These are phyloP conservation scores for Vitis riparia DNA, from an alignment of 164 flowering plant species.

Conservation along the genomic window DNA sequence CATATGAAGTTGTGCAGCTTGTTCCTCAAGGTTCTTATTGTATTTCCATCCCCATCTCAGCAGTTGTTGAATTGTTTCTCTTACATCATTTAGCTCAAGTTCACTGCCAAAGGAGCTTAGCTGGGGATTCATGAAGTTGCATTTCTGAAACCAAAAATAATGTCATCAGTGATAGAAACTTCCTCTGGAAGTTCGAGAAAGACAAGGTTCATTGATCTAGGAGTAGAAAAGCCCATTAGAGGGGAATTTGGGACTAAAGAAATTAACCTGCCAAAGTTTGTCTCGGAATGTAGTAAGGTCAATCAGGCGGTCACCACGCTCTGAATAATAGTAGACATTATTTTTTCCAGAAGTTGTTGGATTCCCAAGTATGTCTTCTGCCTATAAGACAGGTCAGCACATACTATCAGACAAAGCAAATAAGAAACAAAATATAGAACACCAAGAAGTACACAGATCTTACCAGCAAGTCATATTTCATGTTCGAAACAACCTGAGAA, in stretches of 20 bases:
- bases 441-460: conserved; percentile 11
- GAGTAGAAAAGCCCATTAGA: not conserved
- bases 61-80: conserved; percentile 70
- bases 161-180: conserved; percentile 8
- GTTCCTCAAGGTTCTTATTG: conserved; percentile 96
- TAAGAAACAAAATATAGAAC: not conserved
- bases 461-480: conserved; percentile 63
- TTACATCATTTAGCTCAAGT: conserved; percentile 64
- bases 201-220: not conserved
- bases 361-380: conserved; percentile 70
- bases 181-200: not conserved
- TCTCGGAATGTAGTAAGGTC: conserved; percentile 81
- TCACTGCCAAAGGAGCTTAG: conserved; percentile 56
- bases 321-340: conserved; percentile 84
- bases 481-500: conserved; percentile 54
- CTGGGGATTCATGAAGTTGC: conserved; percentile 45
- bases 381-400: conserved; percentile 34
- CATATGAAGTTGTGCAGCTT: conserved; percentile 98
- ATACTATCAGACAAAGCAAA: conserved; percentile 2
- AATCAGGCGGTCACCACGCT: conserved; percentile 92
- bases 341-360: conserved; percentile 67
- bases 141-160: conserved; percentile 41
- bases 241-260: not conserved
- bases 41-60: conserved; percentile 94
- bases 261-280: conserved; percentile 86